Base-by-base conservation (phyloP, 2,329 filamentous ascomycete genomes). In the Clarireedia homoeocarpa region DNA sequence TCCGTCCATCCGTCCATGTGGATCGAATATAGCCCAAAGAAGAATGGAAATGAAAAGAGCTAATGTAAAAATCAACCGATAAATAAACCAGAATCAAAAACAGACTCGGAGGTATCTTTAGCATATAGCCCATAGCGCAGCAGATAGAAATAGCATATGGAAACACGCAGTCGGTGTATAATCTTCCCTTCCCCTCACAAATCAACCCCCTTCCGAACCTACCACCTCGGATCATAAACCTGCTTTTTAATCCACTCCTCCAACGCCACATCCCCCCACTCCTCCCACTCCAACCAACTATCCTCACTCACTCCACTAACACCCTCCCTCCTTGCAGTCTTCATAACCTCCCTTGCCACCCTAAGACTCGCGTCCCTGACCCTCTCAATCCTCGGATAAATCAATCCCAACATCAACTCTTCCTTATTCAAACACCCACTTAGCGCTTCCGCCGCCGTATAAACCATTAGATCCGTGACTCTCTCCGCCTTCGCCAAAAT, bases 381-480 rank as follows among this genome's bases (percentile, higher is more conserved):
- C 61, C 94, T 88, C 72, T 89, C 85, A 68, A 99, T 89, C 69
- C 86, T 83, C 12, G 90, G 94, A 76, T 99, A 97, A 68, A 97
- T 85, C 70, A 95, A 85, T 54, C 90, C 89, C 70, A 85, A 83
- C 55, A 86, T 82, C 66, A 90, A 77, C 76, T 99, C 94, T 60
- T 94, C 86, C 40, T 83, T 78, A 61, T 86, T 91, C 59, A 99
- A 80, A 36, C 87, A 85, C 57, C 83, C 84, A 15, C 89, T 82
- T 20, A 97, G 82, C 4, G 90, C 86, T 42, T 86, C 85, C 27
- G 90, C 94, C 34, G 91, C 92, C 50, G 88, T 91, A 75, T 97
- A 97, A 69, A 99, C 91, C 94, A 99, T 99, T 72, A 86, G 83
- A 71, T 96, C 89, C 5, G 92, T 97, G 63, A 97, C 80, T 65